Evolutionary conservation across 306 rosid genomes (phyloP), one percentile per base, ranked within the genome.

Genomic region (Prunus mume): DNA sequence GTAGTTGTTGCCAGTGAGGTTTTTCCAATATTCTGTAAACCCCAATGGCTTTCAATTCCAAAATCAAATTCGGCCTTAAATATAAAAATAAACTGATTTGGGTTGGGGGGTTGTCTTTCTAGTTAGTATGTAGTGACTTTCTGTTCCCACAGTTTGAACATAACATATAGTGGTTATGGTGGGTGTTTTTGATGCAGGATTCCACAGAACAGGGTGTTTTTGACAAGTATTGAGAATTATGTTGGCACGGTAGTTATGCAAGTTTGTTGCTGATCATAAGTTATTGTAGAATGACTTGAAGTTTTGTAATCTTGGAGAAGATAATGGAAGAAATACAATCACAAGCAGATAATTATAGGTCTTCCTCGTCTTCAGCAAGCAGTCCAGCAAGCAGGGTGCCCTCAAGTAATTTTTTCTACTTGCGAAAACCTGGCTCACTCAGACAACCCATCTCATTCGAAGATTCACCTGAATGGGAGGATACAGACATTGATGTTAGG

Each of bases 401-500:
- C 5, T 96, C 99, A 1, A 96, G 99, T 85, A 92, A 93, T 86
- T 96, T 92, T 81, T 96, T 92, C 84, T 96, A 96, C 84, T 83
- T 96, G 73, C 96, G 96, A 15, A 96, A 96, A 81, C 97, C 98
- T 7, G 99, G 99, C 71, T 91, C 98, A 7, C 88, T 91, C 51
- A 88, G 97, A 83, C 98, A 96, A 73, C 98, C 99, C 6, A 96
- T 96, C 79, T 96, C 99, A 2, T 96, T 96, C 50, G 99, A 96
- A 84, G 99, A 96, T 85, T 96, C 99, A 50, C 99, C 99, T 3
- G 98, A 92, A 72, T 96, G 99, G 99, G 99, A 87, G 34, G 99
- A 96, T 74, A 93, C 97, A 20, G 93, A 96, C 71, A 19, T 87
- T 15, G 93, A 88, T 67, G 88, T 84, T 65, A 88, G 93, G 83